These are phyloP conservation scores for Cladosporium phlei DNA, from an alignment of 2,329 filamentous ascomycete species.

Conservation along the genomic window DNA sequence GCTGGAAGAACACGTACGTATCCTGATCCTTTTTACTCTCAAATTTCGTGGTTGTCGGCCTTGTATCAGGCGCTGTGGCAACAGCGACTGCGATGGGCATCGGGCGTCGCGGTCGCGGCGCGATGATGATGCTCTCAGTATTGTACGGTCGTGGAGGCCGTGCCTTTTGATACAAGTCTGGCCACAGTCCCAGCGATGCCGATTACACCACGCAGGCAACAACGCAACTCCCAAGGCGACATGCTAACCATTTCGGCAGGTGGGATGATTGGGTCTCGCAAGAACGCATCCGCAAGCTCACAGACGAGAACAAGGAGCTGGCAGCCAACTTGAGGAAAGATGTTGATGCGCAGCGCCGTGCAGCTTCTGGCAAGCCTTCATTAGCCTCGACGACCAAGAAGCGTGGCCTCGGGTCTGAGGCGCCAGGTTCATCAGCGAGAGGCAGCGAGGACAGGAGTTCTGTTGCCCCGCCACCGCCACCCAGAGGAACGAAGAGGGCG, in stretches of 20 bases:
- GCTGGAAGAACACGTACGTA: constrained; percentile 93
- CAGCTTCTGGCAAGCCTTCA: constrained; percentile 37
- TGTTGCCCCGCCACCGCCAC: constrained; percentile 50
- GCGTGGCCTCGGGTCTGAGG: constrained; percentile 53
- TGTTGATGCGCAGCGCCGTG: constrained; percentile 55
- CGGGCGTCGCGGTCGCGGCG: background rate
- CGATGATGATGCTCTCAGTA: background rate
- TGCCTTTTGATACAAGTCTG: too few species aligned
- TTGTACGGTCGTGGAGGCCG: too few species aligned
- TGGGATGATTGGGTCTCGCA: constrained; percentile 99
- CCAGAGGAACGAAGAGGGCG: constrained; percentile 66
- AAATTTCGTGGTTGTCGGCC: background rate
- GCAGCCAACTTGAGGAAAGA: constrained; percentile 68
- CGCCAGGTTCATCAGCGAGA: constrained; percentile 49
- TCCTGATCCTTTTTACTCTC: background rate
- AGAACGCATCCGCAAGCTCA: constrained; percentile 90
- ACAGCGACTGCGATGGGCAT: background rate
- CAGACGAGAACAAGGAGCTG: constrained; percentile 89
- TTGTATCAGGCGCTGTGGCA: background rate
- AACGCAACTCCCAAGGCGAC: background rate
- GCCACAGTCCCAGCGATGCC: too few species aligned
- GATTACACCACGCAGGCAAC: background rate
- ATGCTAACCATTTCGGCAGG: constrained; percentile 38
- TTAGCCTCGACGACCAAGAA: constrained; percentile 47
- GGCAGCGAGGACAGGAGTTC: constrained; percentile 74